Base-by-base conservation (phyloP, 352 stramenopile genomes). In the Globisporangium solare region DNA sequence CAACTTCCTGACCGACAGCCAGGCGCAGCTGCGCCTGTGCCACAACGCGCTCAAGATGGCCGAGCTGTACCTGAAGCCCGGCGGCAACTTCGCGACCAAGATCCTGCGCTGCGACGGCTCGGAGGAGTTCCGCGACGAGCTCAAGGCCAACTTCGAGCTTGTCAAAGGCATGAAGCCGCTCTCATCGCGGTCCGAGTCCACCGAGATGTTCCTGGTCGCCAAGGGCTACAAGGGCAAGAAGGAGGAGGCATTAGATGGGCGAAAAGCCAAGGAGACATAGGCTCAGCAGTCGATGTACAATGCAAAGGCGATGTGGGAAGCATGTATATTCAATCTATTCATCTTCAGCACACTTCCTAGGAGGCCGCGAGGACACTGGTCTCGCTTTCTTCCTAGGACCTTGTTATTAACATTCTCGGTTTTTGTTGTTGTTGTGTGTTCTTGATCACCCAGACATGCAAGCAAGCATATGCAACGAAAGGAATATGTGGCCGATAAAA, bases 21-120 rank as follows among this genome's bases (percentile, higher is more conserved):
- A 94, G 50, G 68, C 79, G 24, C 85, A 94, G 59, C 58, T 96
- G 42, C 70, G 86, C n/a, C 72, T 96, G 21, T 94, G 83, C 58
- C 72, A 92, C 57, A 94, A 94, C 51, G 86, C 86, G 27, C 71
- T 94, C 47, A 81, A 83, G 57, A 94, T 94, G 79, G 83, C 86
- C 1, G 74, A 92, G 66, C 69, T 92, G 6, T 90, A 90, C 51
- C 63, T 96, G 31, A 76, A 73, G 24, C 83, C 83, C 1, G 84
- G 84, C 27, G 86, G 86, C 2, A 60, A 81, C 58, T 92, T 95
- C 56, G 75, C 83, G 18, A 89, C 83, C 21, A 96, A 96, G 62
- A 79, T 96, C 43, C 66, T 96, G 54, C 73, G 76, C 6, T 81
- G 85, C 43, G 80, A 93, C 27, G 83, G 80, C 39, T 79, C 80